phyloP scores from a whole-genome alignment of 2,329 filamentous ascomycete species.

The Microsporum ferrugineum region DNA sequence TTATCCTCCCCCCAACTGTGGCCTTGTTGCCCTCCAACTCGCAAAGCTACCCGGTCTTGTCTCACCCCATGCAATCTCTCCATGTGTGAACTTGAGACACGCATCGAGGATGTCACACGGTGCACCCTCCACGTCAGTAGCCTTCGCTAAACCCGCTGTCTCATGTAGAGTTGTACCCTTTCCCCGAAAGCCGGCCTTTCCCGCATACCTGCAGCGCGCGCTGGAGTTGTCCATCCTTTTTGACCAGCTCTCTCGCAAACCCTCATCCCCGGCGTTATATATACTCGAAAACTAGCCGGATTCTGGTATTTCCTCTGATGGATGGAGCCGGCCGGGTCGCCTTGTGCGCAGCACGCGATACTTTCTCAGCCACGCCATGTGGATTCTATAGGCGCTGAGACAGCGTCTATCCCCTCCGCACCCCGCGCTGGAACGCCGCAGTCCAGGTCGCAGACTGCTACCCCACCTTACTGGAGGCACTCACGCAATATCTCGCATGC shows the following conservation, averaged over 20 bases:
- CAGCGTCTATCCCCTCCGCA: conserved; percentile 7
- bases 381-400: background rate
- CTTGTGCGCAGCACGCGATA: conserved; percentile 17
- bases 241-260: background rate
- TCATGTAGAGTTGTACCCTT: background rate
- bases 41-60: background rate
- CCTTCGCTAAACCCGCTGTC: background rate
- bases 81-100: conserved; percentile 4
- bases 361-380: background rate
- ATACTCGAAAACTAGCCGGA: background rate
- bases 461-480: conserved; percentile 39
- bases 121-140: background rate
- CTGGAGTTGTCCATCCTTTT: background rate
- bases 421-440: conserved; percentile 11
- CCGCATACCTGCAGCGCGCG: background rate
- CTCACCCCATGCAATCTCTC: conserved; percentile 4
- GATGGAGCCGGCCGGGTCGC: conserved; percentile 30
- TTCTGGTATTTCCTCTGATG: conserved; percentile 21
- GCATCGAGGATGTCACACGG: background rate
- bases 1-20: background rate
- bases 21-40: background rate
- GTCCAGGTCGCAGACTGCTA: conserved; percentile 1
- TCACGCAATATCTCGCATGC: conserved; percentile 31
- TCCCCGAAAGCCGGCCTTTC: conserved; percentile 1
- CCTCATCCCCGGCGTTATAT: background rate